Evolutionary conservation across 257 asterid species (phyloP).

Genomic region (Nicotiana obtusifolia): DNA sequence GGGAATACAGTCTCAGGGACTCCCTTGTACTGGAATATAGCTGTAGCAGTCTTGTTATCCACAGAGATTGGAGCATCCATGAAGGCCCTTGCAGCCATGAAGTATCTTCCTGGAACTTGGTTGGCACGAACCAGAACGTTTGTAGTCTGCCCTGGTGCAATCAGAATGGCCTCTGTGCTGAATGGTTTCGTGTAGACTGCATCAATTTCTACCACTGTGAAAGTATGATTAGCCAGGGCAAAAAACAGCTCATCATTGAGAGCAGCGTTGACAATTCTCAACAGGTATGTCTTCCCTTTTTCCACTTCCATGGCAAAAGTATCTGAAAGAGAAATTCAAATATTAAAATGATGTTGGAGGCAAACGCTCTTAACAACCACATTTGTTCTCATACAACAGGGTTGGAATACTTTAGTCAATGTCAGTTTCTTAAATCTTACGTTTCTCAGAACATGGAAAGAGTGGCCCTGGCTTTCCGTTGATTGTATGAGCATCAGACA

Average conservation of each 20-base stretch:
- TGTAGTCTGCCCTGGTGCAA: constrained; percentile 51
- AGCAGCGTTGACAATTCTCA: constrained; percentile 42
- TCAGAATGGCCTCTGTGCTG: constrained; percentile 32
- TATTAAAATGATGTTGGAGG: not conserved
- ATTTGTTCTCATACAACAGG: not conserved
- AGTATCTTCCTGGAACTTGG: constrained; percentile 35
- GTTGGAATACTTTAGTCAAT: not conserved
- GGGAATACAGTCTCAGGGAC: constrained; percentile 28
- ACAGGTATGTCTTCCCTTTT: constrained; percentile 41
- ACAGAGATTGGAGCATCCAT: constrained; percentile 35
- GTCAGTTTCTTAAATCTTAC: constrained; percentile 24
- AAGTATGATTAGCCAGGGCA: constrained; percentile 35
- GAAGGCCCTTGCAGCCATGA: constrained; percentile 45
- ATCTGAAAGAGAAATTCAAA: constrained; percentile 18
- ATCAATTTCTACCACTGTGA: constrained; percentile 46
- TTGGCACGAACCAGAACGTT: constrained; percentile 39
- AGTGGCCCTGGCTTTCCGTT: constrained; percentile 57
- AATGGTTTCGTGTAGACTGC: constrained; percentile 53
- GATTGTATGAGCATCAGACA: constrained; percentile 53
- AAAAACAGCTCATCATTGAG: constrained; percentile 46
- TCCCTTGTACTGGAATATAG: constrained; percentile 41
- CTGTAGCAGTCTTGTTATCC: constrained; percentile 46
- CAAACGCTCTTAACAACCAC: not conserved
- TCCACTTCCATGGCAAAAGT: constrained; percentile 49
- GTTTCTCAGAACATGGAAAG: constrained; percentile 42